phyloP scores from a whole-genome alignment of 2,329 filamentous ascomycete species.

The Ceratocystiopsis sp. region DNA sequence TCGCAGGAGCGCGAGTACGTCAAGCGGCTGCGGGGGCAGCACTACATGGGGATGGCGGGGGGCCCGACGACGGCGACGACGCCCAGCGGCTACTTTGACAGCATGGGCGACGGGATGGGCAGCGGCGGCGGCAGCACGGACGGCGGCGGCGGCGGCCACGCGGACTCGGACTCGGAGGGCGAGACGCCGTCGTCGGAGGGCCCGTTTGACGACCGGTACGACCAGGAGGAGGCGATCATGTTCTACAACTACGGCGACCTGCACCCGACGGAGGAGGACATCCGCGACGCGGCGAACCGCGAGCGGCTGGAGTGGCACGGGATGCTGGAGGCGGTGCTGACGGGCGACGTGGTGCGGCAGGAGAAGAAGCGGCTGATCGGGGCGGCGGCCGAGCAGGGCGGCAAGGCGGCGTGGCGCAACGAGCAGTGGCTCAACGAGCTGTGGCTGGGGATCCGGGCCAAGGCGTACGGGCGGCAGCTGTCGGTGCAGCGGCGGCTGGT shows the following conservation, averaged over 20 bases:
- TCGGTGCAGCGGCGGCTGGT: slow-evolving; percentile 75
- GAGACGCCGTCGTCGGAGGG: slow-evolving; percentile 77
- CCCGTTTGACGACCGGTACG: slow-evolving; percentile 72
- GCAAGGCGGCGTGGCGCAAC: slow-evolving; percentile 51
- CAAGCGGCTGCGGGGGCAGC: slow-evolving; percentile 70
- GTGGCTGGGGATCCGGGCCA: slow-evolving; percentile 78
- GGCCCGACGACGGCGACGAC: too few species aligned
- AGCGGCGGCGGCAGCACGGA: slow-evolving; percentile 57
- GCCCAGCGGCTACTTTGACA: slow-evolving; percentile 53
- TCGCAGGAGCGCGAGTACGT: slow-evolving; percentile 92
- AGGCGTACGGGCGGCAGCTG: slow-evolving; percentile 66
- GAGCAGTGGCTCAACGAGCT: slow-evolving; percentile 58
- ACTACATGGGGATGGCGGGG: slow-evolving; percentile 10
- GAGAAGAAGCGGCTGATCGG: slow-evolving; percentile 93
- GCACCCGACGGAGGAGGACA: slow-evolving; percentile 75
- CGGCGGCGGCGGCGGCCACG: slow-evolving; percentile 45
- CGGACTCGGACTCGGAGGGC: slow-evolving; percentile 73
- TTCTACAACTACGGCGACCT: slow-evolving; percentile 84
- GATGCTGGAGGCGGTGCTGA: slow-evolving; percentile 90
- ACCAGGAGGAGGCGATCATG: slow-evolving; percentile 84
- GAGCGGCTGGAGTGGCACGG: slow-evolving; percentile 95
- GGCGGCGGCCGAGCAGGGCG: slow-evolving; percentile 41
- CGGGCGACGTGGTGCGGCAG: slow-evolving; percentile 90
- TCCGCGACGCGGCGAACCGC: slow-evolving; percentile 72
- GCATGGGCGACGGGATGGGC: slow-evolving; percentile 45